Evolutionary conservation across 2,329 filamentous ascomycete genomes (phyloP).

Genomic region (Monilinia fructicola): DNA sequence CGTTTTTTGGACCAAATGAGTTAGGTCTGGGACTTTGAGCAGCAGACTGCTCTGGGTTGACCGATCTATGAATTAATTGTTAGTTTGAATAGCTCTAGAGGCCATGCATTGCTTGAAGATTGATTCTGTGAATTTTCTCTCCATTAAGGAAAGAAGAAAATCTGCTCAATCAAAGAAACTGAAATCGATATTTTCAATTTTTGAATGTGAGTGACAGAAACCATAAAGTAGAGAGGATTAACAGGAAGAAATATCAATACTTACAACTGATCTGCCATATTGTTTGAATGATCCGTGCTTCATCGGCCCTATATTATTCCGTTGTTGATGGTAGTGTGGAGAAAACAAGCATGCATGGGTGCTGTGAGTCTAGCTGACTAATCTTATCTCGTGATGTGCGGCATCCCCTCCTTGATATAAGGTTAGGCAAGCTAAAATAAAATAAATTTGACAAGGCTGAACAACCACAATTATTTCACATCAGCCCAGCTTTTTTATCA

Average conservation of each 20-base stretch:
- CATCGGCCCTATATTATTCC: conserved; percentile 1
- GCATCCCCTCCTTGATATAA: too few species aligned
- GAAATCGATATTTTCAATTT: background rate
- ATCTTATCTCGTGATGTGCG: too few species aligned
- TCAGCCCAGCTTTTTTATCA: background rate
- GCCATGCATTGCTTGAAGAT: conserved; percentile 2
- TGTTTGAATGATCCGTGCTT: background rate
- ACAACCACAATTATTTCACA: conserved; percentile 15
- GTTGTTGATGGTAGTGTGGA: conserved; percentile 5
- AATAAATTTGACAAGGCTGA: conserved; percentile 24
- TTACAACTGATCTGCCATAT: conserved; percentile 1
- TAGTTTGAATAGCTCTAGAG: conserved; percentile 4
- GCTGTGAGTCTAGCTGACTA: too few species aligned
- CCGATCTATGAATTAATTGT: conserved; percentile 16
- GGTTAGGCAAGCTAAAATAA: background rate
- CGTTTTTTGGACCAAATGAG: background rate
- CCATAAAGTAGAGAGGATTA: background rate
- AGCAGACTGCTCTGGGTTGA: background rate
- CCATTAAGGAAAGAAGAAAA: background rate
- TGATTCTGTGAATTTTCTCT: background rate
- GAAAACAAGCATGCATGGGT: background rate
- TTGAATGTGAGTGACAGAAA: background rate
- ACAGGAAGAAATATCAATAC: background rate
- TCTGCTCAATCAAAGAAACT: background rate
- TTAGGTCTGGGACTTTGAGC: background rate